Evolutionary conservation across 768 basidiomycete genomes (phyloP).

Genomic region (Serendipita sp.): DNA sequence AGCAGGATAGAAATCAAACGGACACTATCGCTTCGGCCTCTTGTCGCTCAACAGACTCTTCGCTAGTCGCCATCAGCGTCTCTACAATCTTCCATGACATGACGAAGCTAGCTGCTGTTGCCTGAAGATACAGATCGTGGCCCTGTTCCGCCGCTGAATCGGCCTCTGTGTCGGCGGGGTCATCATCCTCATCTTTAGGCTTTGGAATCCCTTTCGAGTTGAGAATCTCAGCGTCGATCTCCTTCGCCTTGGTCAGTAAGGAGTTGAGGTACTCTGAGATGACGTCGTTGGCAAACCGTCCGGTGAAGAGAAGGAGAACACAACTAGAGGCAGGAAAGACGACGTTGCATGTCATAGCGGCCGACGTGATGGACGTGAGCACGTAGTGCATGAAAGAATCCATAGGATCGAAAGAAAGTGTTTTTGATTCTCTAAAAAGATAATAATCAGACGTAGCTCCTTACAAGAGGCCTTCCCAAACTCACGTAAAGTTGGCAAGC

Average conservation of each 20-base stretch:
- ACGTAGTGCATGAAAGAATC: constrained; percentile 69
- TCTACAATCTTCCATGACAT: constrained; percentile 82
- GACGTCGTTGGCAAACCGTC: constrained; percentile 72
- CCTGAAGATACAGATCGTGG: constrained; percentile 54
- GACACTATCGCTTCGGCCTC: constrained; percentile 75
- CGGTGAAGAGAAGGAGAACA: constrained; percentile 68
- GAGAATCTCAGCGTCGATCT: neutral
- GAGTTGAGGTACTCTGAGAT: constrained; percentile 15
- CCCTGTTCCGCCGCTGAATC: neutral
- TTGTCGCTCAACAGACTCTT: constrained; percentile 26
- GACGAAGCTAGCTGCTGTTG: constrained; percentile 76
- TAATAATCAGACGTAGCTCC: neutral
- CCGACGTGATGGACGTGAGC: constrained; percentile 44
- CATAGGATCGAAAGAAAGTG: constrained; percentile 84
- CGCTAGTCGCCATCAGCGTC: constrained; percentile 36
- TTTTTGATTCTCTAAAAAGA: constrained; percentile 29
- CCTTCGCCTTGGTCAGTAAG: neutral
- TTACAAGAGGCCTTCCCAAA: constrained; percentile 7
- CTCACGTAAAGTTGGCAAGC: constrained; percentile 65
- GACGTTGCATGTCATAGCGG: constrained; percentile 65
- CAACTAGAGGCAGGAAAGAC: constrained; percentile 72
- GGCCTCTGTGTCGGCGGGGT: neutral
- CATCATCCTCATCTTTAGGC: neutral
- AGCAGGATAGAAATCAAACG: constrained; percentile 17
- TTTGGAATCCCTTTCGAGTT: neutral